phyloP scores from a whole-genome alignment of 768 basidiomycete species.

The Exidia glandulosa region DNA sequence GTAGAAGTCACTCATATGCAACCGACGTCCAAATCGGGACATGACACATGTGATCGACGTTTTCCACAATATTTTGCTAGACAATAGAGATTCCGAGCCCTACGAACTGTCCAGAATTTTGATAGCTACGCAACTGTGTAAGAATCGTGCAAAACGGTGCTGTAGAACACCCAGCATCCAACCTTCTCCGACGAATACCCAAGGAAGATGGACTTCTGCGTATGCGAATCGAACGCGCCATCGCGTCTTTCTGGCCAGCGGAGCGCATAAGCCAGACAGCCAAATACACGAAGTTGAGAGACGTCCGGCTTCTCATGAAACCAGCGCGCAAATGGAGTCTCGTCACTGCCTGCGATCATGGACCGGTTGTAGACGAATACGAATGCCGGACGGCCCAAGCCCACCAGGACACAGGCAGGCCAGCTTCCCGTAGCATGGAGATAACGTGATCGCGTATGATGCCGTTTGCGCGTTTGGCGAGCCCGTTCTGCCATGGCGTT shows the following conservation, averaged over 20 bases:
- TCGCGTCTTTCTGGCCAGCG: conserved; percentile 5
- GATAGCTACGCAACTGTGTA: too few relatives aligned
- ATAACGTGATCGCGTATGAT: not conserved
- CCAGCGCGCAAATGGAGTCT: conserved; percentile 9
- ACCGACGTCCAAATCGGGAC: too few relatives aligned
- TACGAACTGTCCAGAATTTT: too few relatives aligned
- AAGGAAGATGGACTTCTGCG: conserved; percentile 26
- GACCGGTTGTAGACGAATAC: conserved; percentile 9
- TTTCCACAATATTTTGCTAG: too few relatives aligned
- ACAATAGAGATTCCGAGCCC: too few relatives aligned
- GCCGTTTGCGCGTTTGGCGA: not conserved
- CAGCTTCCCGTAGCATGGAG: not conserved
- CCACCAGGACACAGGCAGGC: not conserved
- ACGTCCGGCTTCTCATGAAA: conserved; percentile 9
- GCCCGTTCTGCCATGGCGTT: not conserved
- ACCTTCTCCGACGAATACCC: conserved; percentile 24
- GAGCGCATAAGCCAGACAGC: conserved; percentile 11
- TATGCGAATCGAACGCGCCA: conserved; percentile 14
- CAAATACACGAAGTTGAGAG: conserved; percentile 10
- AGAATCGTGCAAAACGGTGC: too few relatives aligned
- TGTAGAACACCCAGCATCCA: conserved; percentile 24
- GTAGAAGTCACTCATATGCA: too few relatives aligned
- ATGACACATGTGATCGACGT: too few relatives aligned
- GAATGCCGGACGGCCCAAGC: not conserved
- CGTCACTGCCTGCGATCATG: not conserved